Evolutionary conservation across 208 protist genomes (phyloP), one percentile per base, ranked within the genome.

Genomic region (Wallacemonas rigidus): DNA sequence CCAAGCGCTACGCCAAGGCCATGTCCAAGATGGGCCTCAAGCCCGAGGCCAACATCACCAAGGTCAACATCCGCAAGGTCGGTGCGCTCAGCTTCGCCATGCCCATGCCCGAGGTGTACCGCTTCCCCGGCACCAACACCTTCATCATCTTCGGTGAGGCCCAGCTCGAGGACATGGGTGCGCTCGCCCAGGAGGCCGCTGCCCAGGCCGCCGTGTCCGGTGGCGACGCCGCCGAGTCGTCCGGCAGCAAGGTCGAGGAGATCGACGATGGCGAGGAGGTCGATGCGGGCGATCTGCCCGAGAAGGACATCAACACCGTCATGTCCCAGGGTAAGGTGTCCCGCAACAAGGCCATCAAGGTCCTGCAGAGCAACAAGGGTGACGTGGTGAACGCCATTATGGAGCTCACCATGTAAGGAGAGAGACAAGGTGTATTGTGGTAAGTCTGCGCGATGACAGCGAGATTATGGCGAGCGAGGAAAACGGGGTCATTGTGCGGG

Each of bases 121-220:
- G 97, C 85, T 92, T 91, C 76, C 87, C 96, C 17, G 86, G 83
- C 69, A 95, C 92, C 41, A 98, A 99, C 86, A 99, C 97, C 48
- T 99, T 98, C 83, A 88, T 99, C 67, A 91, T 99, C 87, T 99
- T 99, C 75, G 98, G 98, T 75, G 98, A 99, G 82, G 91, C 95
- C 36, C 97, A 98, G 74, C 88, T 99, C 38, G 97, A 99, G 75
- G 97, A 99, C 71, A 78, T 79, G 44, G 75, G 68, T 51, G 75
- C 80, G 58, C 60, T 89, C 47, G 80, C 80, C 2, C 81, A 93
- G 82, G 83, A 93, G 75, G 86, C 88, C 38, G 87, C 87, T 43
- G 86, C 86, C 41, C 86, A 82, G 71, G 81, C 84, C 39, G 84
- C 86, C 69, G 86, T 90, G n/a, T 81, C 79, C 12, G 85, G 79